phyloP scores from a whole-genome alignment of 306 rosid genomes.

The Carpinus viminea region DNA sequence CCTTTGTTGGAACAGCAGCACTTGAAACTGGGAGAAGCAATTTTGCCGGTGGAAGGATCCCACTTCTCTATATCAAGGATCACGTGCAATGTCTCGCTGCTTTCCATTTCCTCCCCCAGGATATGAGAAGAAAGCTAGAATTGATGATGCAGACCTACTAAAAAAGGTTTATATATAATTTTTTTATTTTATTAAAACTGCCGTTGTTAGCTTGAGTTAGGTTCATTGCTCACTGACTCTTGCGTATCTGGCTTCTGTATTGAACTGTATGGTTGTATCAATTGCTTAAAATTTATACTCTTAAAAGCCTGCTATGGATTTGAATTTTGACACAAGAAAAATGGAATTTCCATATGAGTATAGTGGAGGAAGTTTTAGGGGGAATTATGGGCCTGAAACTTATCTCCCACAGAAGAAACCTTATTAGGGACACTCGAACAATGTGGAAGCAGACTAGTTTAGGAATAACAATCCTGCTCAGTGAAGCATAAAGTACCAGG shows the following conservation, averaged over 20 bases:
- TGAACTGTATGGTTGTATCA: not conserved
- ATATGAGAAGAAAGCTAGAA: constrained; percentile 19
- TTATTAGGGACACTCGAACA: not conserved
- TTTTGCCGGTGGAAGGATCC: constrained; percentile 11
- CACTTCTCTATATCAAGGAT: constrained; percentile 12
- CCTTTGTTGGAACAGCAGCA: constrained; percentile 26
- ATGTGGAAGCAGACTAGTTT: not conserved
- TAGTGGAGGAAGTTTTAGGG: constrained; percentile 2
- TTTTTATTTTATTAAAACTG: not conserved
- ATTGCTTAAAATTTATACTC: not conserved
- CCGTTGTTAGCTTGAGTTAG: constrained; percentile 1
- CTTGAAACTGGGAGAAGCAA: constrained; percentile 17
- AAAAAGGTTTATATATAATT: constrained; percentile 17
- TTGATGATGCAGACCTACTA: constrained; percentile 23
- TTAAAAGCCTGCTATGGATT: not conserved
- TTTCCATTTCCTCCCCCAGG: constrained; percentile 29
- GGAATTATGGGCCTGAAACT: not conserved
- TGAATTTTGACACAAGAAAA: not conserved
- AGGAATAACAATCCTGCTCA: not conserved
- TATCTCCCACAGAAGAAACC: not conserved
- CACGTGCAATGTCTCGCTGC: constrained; percentile 25
- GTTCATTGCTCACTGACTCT: not conserved
- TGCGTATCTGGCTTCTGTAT: not conserved
- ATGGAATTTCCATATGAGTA: not conserved
- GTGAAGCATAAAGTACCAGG: not conserved